Conservation (phyloP, 208 protist genomes). For the Wallacemonas sp. region DNA sequence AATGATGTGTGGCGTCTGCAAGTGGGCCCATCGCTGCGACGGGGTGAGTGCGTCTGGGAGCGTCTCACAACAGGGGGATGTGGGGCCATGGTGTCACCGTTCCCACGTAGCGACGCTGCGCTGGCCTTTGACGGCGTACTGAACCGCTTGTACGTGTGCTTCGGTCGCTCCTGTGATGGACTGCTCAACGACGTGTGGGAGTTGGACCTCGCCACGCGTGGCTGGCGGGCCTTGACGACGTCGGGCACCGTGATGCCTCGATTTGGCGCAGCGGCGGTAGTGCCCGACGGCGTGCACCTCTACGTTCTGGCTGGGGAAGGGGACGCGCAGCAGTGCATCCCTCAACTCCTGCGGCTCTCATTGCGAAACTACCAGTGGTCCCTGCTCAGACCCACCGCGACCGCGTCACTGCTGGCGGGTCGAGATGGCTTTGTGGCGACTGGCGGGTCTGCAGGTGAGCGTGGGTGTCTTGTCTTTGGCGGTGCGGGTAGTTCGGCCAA, state of each 20-base stretch:
- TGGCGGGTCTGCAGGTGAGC: conserved; percentile 18
- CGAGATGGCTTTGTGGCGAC: conserved; percentile 21
- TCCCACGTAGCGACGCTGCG: conserved; percentile 36
- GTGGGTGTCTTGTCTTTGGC: background rate
- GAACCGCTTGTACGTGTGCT: conserved; percentile 38
- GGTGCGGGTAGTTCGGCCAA: background rate
- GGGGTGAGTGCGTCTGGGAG: conserved; percentile 28
- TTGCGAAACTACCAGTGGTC: conserved; percentile 41
- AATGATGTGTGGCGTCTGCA: conserved; percentile 64
- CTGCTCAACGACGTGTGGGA: conserved; percentile 34
- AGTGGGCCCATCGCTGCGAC: conserved; percentile 21
- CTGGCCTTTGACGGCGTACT: conserved; percentile 32
- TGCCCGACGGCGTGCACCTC: conserved; percentile 17
- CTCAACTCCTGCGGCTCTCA: conserved; percentile 33
- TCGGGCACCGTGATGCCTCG: conserved; percentile 16
- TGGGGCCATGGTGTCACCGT: conserved; percentile 19
- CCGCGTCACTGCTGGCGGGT: conserved; percentile 18
- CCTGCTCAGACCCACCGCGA: conserved; percentile 16
- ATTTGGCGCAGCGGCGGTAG: conserved; percentile 20
- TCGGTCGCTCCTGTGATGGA: conserved; percentile 27
- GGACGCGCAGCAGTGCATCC: conserved; percentile 24
- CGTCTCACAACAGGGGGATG: conserved; percentile 10
- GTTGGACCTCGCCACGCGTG: conserved; percentile 28
- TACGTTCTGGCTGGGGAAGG: conserved; percentile 28
- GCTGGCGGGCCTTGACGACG: conserved; percentile 26